Evolutionary conservation across 352 stramenopile species (phyloP), one percentile per base, ranked within the genome.

Genomic region (Pythium coloratum): DNA sequence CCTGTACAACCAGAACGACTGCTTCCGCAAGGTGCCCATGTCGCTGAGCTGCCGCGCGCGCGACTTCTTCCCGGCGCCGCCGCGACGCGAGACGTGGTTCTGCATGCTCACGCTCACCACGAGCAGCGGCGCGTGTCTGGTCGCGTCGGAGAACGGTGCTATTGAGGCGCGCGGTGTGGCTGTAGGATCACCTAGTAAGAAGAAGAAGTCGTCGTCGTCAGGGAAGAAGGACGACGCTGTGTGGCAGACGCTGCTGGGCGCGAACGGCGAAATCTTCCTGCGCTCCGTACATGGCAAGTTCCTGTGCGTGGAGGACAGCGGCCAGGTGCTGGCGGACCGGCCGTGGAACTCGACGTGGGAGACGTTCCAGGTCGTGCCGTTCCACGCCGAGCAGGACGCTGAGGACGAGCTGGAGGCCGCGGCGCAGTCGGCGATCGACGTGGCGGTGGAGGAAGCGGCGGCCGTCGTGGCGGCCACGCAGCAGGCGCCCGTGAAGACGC

Each of bases 21-120:
- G 85, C 62, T 90, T 94, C 49, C 87, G 87, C 53, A 95, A 95
- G 70, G 87, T 95, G 33, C 85, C 84, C 2, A 95, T 95, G 87
- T 57, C 77, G 62, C 77, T 87, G 0, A 59, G 76, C 2, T 84
- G 90, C 42, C 62, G 71, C 12, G 68, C 72, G 58, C 75, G 59
- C 16, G 64, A 68, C 61, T 86, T 84, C 53, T 79, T 86, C 46
- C 78, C 86, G 0, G 60, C 81, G 30, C 70, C 73, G 30, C 82
- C 79, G 44, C 63, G 76, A 58, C 71, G 65, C 16, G 78, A 74
- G 5, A 68, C 68, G 46, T 93, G 84, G 80, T 95, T 95, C 51
- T 92, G 79, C 44, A 92, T 95, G 85, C 73, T 95, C 36, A 73
- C 76, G 32, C 69, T 95, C 40, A 75, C 84, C 44, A 86, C 81